Evolutionary conservation across 345 rosid species (phyloP).

Genomic region (Bruguiera parviflora): DNA sequence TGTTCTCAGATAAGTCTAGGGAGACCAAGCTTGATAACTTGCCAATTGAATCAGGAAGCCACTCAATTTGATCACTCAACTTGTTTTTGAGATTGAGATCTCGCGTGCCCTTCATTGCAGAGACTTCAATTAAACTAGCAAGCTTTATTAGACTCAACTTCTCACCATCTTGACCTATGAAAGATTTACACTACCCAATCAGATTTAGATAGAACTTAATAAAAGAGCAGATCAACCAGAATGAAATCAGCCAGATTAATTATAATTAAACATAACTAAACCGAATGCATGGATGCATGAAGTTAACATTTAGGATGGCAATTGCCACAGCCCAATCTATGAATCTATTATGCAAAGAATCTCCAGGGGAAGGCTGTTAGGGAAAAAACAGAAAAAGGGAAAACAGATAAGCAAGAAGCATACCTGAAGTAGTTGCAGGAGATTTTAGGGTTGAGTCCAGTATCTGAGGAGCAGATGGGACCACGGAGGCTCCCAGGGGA

Average conservation of each 20-base stretch:
- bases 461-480: constrained; percentile 43
- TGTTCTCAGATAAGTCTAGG: constrained; percentile 82
- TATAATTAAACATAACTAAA: neutral
- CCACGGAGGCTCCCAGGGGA: constrained; percentile 2
- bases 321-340: neutral
- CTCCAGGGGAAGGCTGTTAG: too few relatives aligned
- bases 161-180: constrained; percentile 67
- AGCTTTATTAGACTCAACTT: constrained; percentile 86
- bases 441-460: constrained; percentile 56
- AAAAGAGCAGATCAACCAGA: neutral
- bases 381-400: neutral
- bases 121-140: constrained; percentile 84
- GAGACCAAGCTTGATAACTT: constrained; percentile 62
- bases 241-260: neutral
- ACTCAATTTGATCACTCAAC: constrained; percentile 80
- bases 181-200: neutral
- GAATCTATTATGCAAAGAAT: too few relatives aligned
- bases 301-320: too few relatives aligned
- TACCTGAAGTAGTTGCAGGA: constrained; percentile 45
- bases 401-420: constrained; percentile 17
- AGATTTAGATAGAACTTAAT: neutral
- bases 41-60: constrained; percentile 97
- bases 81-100: constrained; percentile 80
- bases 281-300: neutral
- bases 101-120: constrained; percentile 70